Base-by-base conservation (phyloP, 2,329 filamentous ascomycete genomes). In the Teratosphaeria gauchensis region DNA sequence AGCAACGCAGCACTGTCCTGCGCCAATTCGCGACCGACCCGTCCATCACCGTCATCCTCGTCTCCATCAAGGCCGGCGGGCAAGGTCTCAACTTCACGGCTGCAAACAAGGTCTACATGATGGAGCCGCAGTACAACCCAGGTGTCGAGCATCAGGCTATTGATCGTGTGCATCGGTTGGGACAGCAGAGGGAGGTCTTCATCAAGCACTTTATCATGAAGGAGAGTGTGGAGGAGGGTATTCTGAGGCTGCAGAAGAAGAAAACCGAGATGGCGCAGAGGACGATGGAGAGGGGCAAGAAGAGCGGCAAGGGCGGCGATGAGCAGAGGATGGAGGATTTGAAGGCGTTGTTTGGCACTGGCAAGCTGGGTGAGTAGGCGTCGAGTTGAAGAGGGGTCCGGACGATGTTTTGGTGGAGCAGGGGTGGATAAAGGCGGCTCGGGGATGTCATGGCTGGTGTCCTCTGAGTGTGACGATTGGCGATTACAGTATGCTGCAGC, bases 51-150 rank as follows among this genome's bases (percentile, higher is more conserved):
- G 86, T 96, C 56, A 91, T 97, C 55, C 82, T 97, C 9, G 90
- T 96, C 14, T 96, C 90, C 9, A 95, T 96, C 73, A 90, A 87
- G 69, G 92, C 92, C 0, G 94, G 92, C 63, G 92, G 94, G 19
- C 82, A 96, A 16, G 92, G 92, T 14, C 84, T 97, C 46, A 97
- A 97, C 70, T 78, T 97, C 57, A 96, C 92, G 0, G 80, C 89
- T 0, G 92, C 87, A 33, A 94, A 86, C 70, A 88, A 84, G 58
- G 92, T 95, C 14, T 97, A 94, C 72, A 88, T 97, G 67, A 97
- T 99, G 92, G 94, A 99, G 72, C 94, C 94, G 4, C 92, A 96
- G 70, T 99, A 92, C 77, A 99, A 99, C 69, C 94, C 94, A 0
- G 92, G 91, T 0, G 90, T 92, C 0, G 92, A 99, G 73, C 89